These are phyloP conservation scores for Avena insularis DNA, from an alignment of 176 grass and related monocot species.

Conservation along the genomic window DNA sequence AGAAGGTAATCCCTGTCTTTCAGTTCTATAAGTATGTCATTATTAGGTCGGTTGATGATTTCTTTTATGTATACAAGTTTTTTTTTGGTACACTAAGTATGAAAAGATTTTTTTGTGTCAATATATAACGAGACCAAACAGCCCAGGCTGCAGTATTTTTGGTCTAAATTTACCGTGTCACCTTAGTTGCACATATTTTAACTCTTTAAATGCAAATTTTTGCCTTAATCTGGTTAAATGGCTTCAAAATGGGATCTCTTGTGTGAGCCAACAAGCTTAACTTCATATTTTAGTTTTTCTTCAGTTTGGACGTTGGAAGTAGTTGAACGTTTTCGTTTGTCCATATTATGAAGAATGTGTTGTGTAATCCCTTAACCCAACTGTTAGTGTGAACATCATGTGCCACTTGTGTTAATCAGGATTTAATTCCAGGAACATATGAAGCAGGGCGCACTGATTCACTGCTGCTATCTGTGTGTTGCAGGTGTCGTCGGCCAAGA, in stretches of 20 bases:
- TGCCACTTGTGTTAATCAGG: neutral
- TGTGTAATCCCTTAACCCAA: neutral
- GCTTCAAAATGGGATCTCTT: conserved; percentile 11
- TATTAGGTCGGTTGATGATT: too few relatives aligned
- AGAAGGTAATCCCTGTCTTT: conserved; percentile 59
- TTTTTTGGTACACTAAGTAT: neutral
- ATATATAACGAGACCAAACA: neutral
- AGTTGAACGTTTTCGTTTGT: neutral
- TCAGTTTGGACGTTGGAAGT: neutral
- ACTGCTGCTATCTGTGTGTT: neutral
- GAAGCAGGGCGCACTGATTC: conserved; percentile 6
- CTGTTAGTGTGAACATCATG: neutral
- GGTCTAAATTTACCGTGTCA: neutral
- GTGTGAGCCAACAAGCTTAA: neutral
- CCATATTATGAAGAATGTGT: neutral
- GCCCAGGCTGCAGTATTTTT: neutral
- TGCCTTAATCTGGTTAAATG: neutral
- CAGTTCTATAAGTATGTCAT: neutral
- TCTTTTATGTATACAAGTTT: too few relatives aligned
- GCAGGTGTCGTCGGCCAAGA: conserved; percentile 63
- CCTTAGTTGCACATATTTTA: neutral
- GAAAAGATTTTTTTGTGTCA: neutral
- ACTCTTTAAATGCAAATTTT: neutral
- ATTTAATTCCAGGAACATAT: neutral
- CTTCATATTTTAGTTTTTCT: neutral